These are phyloP conservation scores for Neurospora sublineolata DNA, from an alignment of 495 filamentous ascomycete genomes.

Conservation along the genomic window DNA sequence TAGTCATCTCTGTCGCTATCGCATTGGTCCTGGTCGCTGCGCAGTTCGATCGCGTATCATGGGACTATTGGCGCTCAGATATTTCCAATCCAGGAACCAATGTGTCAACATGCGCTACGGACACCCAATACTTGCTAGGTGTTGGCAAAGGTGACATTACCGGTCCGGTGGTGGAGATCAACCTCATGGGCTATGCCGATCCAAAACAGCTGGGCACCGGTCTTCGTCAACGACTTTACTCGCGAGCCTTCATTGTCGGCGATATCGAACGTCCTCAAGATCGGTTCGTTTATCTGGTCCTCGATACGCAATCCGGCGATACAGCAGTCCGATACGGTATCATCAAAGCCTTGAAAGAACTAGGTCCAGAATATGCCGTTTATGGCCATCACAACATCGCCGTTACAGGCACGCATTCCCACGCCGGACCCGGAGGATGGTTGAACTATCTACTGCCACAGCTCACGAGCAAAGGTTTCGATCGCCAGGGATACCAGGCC, in stretches of 20 bases:
- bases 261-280: constrained; percentile 52
- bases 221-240: constrained; percentile 79
- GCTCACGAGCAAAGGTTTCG: constrained; percentile 81
- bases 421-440: constrained; percentile 89
- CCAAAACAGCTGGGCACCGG: constrained; percentile 77
- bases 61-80: background rate
- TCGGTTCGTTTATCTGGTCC: constrained; percentile 77
- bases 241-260: constrained; percentile 82
- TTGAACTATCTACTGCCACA: constrained; percentile 93
- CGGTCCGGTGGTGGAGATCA: constrained; percentile 86
- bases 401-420: constrained; percentile 86
- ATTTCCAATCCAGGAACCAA: background rate
- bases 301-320: constrained; percentile 83
- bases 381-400: constrained; percentile 83
- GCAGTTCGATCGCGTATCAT: background rate
- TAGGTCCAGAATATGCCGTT: constrained; percentile 57
- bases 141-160: constrained; percentile 94
- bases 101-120: background rate
- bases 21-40: background rate
- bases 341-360: constrained; percentile 51
- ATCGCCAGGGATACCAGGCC: constrained; percentile 78
- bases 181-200: constrained; percentile 88
- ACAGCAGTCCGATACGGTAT: constrained; percentile 84
- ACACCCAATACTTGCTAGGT: constrained; percentile 59
- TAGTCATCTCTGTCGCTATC: background rate